A percentile compares a stretch with the other conserved stretches of the same genome.
Evolutionary conservation across 192 early-diverging fungal genomes (phyloP).

Genomic region (Phycomyces nitens): DNA sequence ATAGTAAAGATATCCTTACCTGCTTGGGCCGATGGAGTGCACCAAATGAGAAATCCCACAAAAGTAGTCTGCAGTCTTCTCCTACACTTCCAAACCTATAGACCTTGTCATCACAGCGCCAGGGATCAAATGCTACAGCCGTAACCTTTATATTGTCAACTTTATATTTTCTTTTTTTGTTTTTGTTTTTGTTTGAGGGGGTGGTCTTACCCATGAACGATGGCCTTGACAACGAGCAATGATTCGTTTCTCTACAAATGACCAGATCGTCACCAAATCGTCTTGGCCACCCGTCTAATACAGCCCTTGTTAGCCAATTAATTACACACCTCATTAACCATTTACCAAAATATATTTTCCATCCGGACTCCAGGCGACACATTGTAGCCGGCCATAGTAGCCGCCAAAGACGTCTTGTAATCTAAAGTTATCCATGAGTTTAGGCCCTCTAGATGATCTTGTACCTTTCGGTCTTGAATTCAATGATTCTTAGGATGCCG

Average conservation of each 20-base stretch:
- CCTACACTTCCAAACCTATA: constrained; percentile 91
- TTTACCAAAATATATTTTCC: constrained; percentile 70
- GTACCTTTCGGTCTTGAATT: constrained; percentile 64
- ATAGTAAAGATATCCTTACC: constrained; percentile 29
- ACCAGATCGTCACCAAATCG: constrained; percentile 89
- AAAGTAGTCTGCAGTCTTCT: constrained; percentile 79
- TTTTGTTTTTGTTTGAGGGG: neutral
- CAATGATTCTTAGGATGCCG: constrained; percentile 76
- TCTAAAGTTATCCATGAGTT: constrained; percentile 16
- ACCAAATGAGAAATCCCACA: constrained; percentile 92
- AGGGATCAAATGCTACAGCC: constrained; percentile 82
- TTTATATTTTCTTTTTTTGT: neutral
- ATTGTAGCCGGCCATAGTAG: constrained; percentile 86
- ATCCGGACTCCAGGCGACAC: constrained; percentile 92
- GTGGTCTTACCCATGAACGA: constrained; percentile 71
- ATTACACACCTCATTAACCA: neutral
- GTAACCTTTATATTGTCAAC: constrained; percentile 35
- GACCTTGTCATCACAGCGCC: constrained; percentile 69
- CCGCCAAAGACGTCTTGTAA: constrained; percentile 76
- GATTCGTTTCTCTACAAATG: constrained; percentile 72
- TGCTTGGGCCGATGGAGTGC: constrained; percentile 75
- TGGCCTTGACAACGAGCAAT: constrained; percentile 91
- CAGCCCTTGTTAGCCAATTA: neutral
- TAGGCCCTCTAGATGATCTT: neutral
- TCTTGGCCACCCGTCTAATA: constrained; percentile 84